A percentile compares a stretch with the other conserved stretches of the same genome.
Evolutionary conservation across 2,329 filamentous ascomycete genomes (phyloP).

Genomic region (Fusarium sp.): DNA sequence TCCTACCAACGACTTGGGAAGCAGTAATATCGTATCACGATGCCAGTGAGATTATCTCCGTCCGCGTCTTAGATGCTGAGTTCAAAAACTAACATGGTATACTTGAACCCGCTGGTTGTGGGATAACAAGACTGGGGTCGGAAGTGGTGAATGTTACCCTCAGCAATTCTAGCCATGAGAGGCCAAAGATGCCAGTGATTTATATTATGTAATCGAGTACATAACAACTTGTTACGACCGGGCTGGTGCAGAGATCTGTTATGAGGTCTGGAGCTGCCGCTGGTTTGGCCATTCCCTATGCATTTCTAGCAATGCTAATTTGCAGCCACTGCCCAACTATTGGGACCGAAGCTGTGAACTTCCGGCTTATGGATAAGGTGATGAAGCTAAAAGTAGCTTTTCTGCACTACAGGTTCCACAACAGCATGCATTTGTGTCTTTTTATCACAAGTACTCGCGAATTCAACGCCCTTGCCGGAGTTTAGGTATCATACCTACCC

Average conservation of each 20-base stretch:
- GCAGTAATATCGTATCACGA: neutral
- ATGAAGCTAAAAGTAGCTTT: constrained; percentile 22
- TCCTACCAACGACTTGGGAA: neutral
- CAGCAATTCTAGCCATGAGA: constrained; percentile 6
- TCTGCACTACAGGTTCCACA: constrained; percentile 10
- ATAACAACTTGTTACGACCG: neutral
- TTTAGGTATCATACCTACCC: constrained; percentile 6
- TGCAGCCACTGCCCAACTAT: neutral
- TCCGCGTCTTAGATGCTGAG: neutral
- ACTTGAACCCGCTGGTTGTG: neutral
- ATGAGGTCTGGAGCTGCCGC: constrained; percentile 3
- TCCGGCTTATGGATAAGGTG: constrained; percentile 10
- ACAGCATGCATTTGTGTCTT: constrained; percentile 19
- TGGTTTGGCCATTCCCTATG: constrained; percentile 4
- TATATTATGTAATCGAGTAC: neutral
- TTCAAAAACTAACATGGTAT: neutral
- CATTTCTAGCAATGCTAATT: neutral
- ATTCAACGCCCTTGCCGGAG: constrained; percentile 13
- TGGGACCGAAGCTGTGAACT: neutral
- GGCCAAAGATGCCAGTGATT: neutral
- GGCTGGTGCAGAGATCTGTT: neutral
- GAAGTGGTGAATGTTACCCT: constrained; percentile 7
- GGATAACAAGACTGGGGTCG: constrained; percentile 2
- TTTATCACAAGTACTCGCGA: neutral
- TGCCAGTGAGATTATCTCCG: neutral